A percentile compares a stretch with the other conserved stretches of the same genome.
phyloP scores from a whole-genome alignment of 441 rosid genomes.

The Adansonia gregorii region DNA sequence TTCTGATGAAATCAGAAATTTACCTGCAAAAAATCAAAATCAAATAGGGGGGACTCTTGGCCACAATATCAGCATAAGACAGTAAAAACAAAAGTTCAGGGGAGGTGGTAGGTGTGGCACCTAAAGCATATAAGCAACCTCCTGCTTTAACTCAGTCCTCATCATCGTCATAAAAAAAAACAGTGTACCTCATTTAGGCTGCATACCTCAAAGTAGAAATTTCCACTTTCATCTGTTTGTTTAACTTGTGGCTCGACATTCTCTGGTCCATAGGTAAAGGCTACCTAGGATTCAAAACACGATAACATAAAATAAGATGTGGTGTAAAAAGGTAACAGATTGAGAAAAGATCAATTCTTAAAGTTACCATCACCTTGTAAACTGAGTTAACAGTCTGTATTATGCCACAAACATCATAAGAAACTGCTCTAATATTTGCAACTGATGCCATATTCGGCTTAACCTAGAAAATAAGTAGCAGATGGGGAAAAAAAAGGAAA shows the following conservation, averaged over 20 bases:
- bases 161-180: not conserved
- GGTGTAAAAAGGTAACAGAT: conserved; percentile 23
- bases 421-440: conserved; percentile 71
- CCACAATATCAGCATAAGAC: conserved; percentile 68
- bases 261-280: conserved; percentile 93
- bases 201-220: conserved; percentile 86
- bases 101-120: conserved; percentile 62
- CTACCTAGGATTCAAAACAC: conserved; percentile 58
- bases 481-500: conserved; percentile 10
- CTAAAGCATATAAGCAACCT: conserved; percentile 61
- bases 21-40: conserved; percentile 86
- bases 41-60: conserved; percentile 65
- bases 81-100: conserved; percentile 85
- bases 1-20: conserved; percentile 19
- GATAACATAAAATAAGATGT: conserved; percentile 25
- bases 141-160: not conserved
- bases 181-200: not conserved
- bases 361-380: conserved; percentile 73
- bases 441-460: conserved; percentile 95
- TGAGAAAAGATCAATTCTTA: conserved; percentile 20
- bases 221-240: conserved; percentile 72
- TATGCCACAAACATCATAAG: conserved; percentile 83
- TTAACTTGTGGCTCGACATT: conserved; percentile 81
- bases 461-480: conserved; percentile 49
- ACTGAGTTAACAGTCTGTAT: conserved; percentile 65